Base-by-base conservation (phyloP, 164 flowering plant genomes). In the Berberis vulgaris region DNA sequence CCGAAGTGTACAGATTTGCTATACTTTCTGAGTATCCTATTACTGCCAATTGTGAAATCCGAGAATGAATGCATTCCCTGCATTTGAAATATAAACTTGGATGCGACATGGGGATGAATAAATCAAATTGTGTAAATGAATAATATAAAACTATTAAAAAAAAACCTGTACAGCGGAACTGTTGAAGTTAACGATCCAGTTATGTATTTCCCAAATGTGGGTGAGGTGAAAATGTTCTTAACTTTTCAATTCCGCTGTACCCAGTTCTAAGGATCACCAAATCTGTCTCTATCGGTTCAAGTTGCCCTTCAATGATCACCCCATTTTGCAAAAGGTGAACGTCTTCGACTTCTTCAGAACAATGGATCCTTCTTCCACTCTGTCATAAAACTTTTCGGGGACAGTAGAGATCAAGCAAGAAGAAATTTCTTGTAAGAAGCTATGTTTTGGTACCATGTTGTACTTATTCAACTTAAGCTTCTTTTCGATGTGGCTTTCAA, bases 201-300 rank as follows among this genome's bases (percentile, higher is more conserved):
- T 1, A 85, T 67, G 63, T 2, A 49, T 46, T 73, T 67, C 57
- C 73, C 65, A 45, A 83, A 82, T 40, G 70, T 54, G 6, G 71
- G 66, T 2, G 86, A 86, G 38, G 53, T 56, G 54, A 86, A 86
- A 5, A 80, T 69, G 66, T 77, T 63, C 67, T 62, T 77, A 88
- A 81, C 81, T 83, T 86, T 5, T 71, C 53, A 43, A 77, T 82
- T 4, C 84, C 82, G 41, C 57, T 79, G 62, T 67, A 88, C 2
- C 91, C 91, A 7, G 89, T 86, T 4, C 83, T 86, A 43, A 86
- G 53, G 63, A 88, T 84, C 53, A 84, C 85, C 50, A 86, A 2
- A 72, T 86, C 88, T 2, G 79, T 65, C 49, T 86, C 61, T 6
- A 79, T 5, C n/a, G 78, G 76, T 1, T 50, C 50, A 43, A 0